Percentiles rank a stretch among this genome's conserved stretches.
Conservation (phyloP, 352 stramenopile species). For the Vaucheria bursata region DNA sequence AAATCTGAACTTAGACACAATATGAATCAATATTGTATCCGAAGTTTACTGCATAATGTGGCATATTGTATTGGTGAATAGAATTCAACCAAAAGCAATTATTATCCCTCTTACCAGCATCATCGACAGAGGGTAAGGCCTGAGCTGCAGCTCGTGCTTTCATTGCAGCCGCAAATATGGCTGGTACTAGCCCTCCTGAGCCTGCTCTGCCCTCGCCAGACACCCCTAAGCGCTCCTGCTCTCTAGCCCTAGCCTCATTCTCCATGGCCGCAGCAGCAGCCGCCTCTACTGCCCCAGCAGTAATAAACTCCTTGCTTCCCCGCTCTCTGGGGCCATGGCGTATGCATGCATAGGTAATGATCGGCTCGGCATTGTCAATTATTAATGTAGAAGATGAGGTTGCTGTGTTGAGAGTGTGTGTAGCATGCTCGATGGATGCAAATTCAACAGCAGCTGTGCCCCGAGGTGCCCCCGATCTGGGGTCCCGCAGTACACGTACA, state of each 20-base stretch:
- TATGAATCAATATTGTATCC: no score
- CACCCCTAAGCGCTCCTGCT: background rate
- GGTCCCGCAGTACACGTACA: background rate
- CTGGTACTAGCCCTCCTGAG: background rate
- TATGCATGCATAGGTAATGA: background rate
- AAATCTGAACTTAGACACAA: no score
- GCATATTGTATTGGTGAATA: no score
- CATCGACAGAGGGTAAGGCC: background rate
- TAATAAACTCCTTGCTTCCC: background rate
- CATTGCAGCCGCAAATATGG: constrained; percentile 5
- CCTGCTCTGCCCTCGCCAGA: background rate
- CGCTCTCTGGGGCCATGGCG: background rate
- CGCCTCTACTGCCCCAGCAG: background rate
- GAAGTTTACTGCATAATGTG: no score
- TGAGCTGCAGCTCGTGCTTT: background rate
- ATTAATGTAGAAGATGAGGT: background rate
- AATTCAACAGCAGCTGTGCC: constrained; percentile 2
- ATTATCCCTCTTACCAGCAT: constrained; percentile 5
- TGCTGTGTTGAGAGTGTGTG: constrained; percentile 1
- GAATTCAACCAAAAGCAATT: no score
- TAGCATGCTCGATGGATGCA: background rate
- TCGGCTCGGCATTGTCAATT: background rate
- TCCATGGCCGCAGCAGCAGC: background rate
- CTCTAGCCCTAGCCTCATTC: background rate
- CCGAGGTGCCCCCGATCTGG: background rate